phyloP scores from a whole-genome alignment of 805 yeast genomes.

The Debaryomyces maramus region DNA sequence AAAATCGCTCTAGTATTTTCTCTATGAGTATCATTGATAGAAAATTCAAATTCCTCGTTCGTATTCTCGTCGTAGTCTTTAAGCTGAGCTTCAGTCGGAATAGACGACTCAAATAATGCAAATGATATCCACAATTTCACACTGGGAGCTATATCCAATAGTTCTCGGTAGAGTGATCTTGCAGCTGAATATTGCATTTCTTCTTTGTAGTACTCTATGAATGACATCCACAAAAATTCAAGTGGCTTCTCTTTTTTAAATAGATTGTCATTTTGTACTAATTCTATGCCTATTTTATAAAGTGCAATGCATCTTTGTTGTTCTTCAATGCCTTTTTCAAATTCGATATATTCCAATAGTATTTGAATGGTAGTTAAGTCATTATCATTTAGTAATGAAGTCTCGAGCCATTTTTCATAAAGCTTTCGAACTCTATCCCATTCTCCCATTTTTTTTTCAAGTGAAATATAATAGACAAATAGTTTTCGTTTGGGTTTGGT shows the following conservation, averaged over 20 bases:
- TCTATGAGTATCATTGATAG: constrained; percentile 51
- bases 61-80: constrained; percentile 42
- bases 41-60: constrained; percentile 52
- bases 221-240: constrained; percentile 27
- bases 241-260: constrained; percentile 28
- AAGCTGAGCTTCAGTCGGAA: constrained; percentile 58
- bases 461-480: constrained; percentile 60
- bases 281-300: constrained; percentile 50
- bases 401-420: constrained; percentile 64
- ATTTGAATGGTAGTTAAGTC: constrained; percentile 21
- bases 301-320: constrained; percentile 65
- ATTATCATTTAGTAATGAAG: constrained; percentile 14
- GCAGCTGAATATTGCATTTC: constrained; percentile 57
- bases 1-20: constrained; percentile 56
- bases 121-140: constrained; percentile 54
- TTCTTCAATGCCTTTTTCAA: constrained; percentile 72
- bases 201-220: constrained; percentile 63
- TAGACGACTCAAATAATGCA: constrained; percentile 70
- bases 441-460: constrained; percentile 71
- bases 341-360: constrained; percentile 65
- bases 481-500: constrained; percentile 56
- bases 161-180: constrained; percentile 46
- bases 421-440: constrained; percentile 77
- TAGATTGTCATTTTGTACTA: constrained; percentile 21
- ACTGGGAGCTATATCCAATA: constrained; percentile 28